Conservation (phyloP, 2,329 filamentous ascomycete genomes). For the Paraconiothyrium brasiliense region DNA sequence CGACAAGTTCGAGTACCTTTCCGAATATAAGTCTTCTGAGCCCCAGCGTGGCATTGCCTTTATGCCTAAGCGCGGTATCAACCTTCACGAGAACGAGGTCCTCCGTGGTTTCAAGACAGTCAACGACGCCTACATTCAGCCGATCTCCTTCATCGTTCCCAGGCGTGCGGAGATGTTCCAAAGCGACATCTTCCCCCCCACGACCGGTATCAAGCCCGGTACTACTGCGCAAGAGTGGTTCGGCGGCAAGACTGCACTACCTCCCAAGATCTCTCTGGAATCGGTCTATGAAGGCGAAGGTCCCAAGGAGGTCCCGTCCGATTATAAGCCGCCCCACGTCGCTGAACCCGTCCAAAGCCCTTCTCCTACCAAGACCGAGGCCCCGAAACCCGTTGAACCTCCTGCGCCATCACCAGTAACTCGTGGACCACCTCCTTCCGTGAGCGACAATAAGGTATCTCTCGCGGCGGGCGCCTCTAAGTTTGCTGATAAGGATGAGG, state of each 20-base stretch:
- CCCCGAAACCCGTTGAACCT: slow-evolving; percentile 56
- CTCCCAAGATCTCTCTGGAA: slow-evolving; percentile 92
- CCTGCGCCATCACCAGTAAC: slow-evolving; percentile 61
- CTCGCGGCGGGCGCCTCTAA: slow-evolving; percentile 86
- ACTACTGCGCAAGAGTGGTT: slow-evolving; percentile 86
- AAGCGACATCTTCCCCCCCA: slow-evolving; percentile 94
- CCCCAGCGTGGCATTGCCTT: slow-evolving; percentile 96
- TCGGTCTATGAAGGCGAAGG: slow-evolving; percentile 87
- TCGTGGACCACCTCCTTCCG: slow-evolving; percentile 69
- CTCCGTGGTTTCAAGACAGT: slow-evolving; percentile 98
- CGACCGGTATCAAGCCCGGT: slow-evolving; percentile 80
- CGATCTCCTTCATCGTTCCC: slow-evolving; percentile 96
- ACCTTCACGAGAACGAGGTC: slow-evolving; percentile 90
- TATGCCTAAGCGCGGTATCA: slow-evolving; percentile 92
- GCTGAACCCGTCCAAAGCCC: slow-evolving; percentile 45
- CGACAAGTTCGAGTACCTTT: slow-evolving; percentile 97
- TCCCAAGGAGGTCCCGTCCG: slow-evolving; percentile 77
- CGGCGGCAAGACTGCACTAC: slow-evolving; percentile 81
- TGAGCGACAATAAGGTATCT: slow-evolving; percentile 86
- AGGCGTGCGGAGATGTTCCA: slow-evolving; percentile 94
- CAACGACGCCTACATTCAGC: slow-evolving; percentile 92
- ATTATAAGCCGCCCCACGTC: slow-evolving; percentile 68
- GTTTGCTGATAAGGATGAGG: slow-evolving; percentile 80
- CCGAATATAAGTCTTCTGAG: slow-evolving; percentile 96
- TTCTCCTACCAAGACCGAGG: slow-evolving; percentile 64